Evolutionary conservation across 768 basidiomycete species (phyloP).

Genomic region (Boletus coccyginus): DNA sequence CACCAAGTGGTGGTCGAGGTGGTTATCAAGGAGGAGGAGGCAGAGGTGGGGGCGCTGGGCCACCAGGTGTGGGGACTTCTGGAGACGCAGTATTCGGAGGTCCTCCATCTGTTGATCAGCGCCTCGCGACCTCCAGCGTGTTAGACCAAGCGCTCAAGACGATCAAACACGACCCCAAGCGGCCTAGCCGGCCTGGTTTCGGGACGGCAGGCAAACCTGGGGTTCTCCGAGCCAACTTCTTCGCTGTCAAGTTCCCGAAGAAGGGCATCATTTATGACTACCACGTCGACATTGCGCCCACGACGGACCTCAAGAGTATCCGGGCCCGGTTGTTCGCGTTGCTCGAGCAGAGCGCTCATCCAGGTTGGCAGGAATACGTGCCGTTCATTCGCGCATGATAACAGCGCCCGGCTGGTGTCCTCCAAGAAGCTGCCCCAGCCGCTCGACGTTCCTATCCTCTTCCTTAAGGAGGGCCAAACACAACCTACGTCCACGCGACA

Average conservation of each 20-base stretch:
- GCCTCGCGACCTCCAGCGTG: conserved; percentile 26
- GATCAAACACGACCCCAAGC: conserved; percentile 30
- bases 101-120: conserved; percentile 33
- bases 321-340: conserved; percentile 40
- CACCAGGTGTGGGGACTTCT: conserved; percentile 25
- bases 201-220: conserved; percentile 40
- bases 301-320: conserved; percentile 35
- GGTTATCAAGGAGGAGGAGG: conserved; percentile 16
- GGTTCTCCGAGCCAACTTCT: conserved; percentile 50
- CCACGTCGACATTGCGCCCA: conserved; percentile 37
- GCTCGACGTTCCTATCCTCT: conserved; percentile 32
- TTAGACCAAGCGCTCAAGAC: conserved; percentile 31
- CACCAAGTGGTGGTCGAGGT: conserved; percentile 2
- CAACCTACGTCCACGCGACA: conserved; percentile 30
- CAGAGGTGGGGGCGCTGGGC: conserved; percentile 26
- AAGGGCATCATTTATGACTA: conserved; percentile 43
- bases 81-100: conserved; percentile 30
- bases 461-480: conserved; percentile 40
- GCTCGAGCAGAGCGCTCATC: conserved; percentile 37
- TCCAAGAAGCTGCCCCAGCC: conserved; percentile 37
- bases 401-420: conserved; percentile 42
- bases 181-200: conserved; percentile 47
- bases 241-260: conserved; percentile 42
- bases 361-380: conserved; percentile 38
- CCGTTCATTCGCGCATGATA: conserved; percentile 40